These are phyloP conservation scores for Yamadazyma dushanensis DNA, from an alignment of 1,139 yeast species.

Conservation along the genomic window DNA sequence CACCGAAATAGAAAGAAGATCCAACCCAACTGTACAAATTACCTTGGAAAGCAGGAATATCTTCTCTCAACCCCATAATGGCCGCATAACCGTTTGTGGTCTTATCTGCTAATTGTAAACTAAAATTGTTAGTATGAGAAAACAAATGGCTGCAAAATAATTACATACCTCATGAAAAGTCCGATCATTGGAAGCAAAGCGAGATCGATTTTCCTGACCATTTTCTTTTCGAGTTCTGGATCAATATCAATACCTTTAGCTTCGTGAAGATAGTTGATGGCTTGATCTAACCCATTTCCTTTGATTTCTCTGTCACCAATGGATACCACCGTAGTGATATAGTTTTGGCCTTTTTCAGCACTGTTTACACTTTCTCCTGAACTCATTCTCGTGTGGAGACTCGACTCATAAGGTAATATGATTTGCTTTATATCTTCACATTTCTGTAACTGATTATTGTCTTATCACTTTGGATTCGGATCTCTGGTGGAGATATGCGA, in stretches of 20 bases:
- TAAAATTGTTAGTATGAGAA: conserved; percentile 41
- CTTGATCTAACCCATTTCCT: conserved; percentile 10
- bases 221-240: conserved; percentile 8
- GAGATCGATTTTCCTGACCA: conserved; percentile 49
- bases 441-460: no score
- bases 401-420: no score
- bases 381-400: no score
- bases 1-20: conserved; percentile 53
- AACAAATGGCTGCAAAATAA: conserved; percentile 54
- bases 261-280: conserved; percentile 8
- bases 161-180: no score
- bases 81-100: conserved; percentile 57
- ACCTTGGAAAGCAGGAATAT: conserved; percentile 43
- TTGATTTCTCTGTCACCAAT: conserved; percentile 6
- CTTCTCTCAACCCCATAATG: conserved; percentile 52
- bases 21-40: conserved; percentile 54
- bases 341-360: conserved; percentile 4
- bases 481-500: no score
- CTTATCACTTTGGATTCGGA: no score
- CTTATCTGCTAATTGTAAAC: conserved; percentile 64
- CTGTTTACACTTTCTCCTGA: conserved; percentile 23
- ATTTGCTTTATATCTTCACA: no score
- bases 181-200: conserved; percentile 50
- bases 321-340: conserved; percentile 8
- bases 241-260: conserved; percentile 9